These are phyloP conservation scores for Beta lomatogona DNA, from an alignment of 179 eudicot species.

Conservation along the genomic window DNA sequence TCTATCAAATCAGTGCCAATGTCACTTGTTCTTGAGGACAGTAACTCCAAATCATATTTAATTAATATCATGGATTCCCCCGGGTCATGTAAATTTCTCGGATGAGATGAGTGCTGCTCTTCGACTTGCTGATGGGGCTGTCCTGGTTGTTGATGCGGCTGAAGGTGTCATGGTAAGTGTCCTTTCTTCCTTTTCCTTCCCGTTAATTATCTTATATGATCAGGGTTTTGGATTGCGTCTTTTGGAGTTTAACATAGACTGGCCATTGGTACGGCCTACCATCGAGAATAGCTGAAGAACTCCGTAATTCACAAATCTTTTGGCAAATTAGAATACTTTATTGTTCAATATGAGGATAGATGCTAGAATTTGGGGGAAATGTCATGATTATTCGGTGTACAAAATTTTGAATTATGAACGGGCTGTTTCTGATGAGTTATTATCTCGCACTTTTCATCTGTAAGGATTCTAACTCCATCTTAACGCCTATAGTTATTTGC, in stretches of 20 bases:
- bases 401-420: not conserved
- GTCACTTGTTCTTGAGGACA: conserved; percentile 96
- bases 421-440: not conserved
- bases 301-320: not conserved
- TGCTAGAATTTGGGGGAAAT: not conserved
- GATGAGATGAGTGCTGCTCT: conserved; percentile 99
- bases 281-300: too few species aligned
- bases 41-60: conserved; percentile 81
- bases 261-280: too few species aligned
- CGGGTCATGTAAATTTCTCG: conserved; percentile 95
- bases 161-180: conserved; percentile 91
- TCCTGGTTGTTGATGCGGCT: conserved; percentile 93
- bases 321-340: not conserved
- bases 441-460: not conserved
- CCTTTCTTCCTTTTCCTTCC: conserved; percentile 2
- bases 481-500: not conserved
- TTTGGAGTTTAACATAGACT: too few species aligned
- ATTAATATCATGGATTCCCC: conserved; percentile 95
- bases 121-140: conserved; percentile 97
- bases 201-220: too few species aligned
- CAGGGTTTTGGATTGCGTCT: too few species aligned
- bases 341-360: not conserved
- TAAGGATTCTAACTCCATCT: not conserved
- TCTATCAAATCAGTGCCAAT: conserved; percentile 95
- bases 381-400: not conserved